Conservation (phyloP, 495 filamentous ascomycete species). For the Penicillium ochrochloron region DNA sequence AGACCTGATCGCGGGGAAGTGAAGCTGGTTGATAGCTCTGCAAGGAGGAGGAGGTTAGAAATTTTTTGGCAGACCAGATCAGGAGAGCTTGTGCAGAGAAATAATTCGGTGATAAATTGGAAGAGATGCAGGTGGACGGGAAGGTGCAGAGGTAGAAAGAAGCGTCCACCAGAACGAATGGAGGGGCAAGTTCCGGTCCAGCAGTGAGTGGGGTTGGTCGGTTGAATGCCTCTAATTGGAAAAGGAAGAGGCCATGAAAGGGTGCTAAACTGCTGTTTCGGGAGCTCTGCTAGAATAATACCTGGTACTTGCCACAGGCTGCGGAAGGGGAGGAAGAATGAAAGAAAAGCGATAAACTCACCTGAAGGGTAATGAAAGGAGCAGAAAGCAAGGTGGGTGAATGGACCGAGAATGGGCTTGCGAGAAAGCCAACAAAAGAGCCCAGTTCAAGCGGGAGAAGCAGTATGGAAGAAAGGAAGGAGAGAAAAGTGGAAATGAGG, state of each 20-base stretch:
- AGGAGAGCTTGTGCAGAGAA: conserved; percentile 9
- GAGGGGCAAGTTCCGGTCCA: conserved; percentile 10
- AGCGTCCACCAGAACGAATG: neutral
- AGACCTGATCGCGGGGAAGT: neutral
- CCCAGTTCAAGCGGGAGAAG: neutral
- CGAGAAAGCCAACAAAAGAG: neutral
- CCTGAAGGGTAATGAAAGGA: conserved; percentile 1
- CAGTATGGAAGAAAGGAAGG: neutral
- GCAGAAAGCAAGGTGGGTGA: conserved; percentile 1
- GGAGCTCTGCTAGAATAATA: neutral
- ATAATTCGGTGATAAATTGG: neutral
- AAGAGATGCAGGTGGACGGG: neutral
- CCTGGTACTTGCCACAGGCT: neutral
- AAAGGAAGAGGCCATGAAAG: neutral
- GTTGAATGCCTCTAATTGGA: conserved; percentile 19
- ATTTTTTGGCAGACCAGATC: neutral
- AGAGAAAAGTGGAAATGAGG: conserved; percentile 10
- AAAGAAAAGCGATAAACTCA: neutral
- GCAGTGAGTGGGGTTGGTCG: conserved; percentile 15
- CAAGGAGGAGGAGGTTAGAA: neutral
- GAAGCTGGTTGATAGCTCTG: neutral
- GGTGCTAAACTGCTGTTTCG: neutral
- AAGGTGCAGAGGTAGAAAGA: conserved; percentile 1
- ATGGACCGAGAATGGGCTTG: conserved; percentile 1
- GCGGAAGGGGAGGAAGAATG: conserved; percentile 13